Conservation (phyloP, 2,329 filamentous ascomycete species). For the Verruconis gallopava region DNA sequence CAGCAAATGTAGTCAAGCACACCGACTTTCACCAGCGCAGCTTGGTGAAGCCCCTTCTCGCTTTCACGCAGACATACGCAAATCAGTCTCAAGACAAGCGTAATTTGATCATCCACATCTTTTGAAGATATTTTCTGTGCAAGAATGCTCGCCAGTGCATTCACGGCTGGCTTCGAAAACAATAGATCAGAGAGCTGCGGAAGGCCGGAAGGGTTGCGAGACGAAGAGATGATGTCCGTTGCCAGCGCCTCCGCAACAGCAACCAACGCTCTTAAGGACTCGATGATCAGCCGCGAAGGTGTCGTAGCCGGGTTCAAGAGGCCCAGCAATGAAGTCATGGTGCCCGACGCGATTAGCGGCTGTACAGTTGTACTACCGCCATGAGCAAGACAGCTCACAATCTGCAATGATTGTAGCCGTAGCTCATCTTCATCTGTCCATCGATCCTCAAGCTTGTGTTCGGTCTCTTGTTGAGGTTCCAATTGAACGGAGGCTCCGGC, state of each 20-base stretch:
- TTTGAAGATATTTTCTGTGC: conserved; percentile 12
- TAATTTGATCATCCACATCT: conserved; percentile 48
- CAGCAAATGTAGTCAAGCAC: conserved; percentile 68
- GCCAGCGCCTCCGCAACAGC: conserved; percentile 50
- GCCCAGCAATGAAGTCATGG: conserved; percentile 50
- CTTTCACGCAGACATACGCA: background rate
- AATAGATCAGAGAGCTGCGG: conserved; percentile 29
- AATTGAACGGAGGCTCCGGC: background rate
- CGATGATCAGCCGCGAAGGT: conserved; percentile 53
- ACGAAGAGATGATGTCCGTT: conserved; percentile 5
- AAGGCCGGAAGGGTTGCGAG: conserved; percentile 3
- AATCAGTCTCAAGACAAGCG: conserved; percentile 48
- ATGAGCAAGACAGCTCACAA: conserved; percentile 74
- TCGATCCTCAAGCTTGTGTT: conserved; percentile 17
- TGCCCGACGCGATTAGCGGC: conserved; percentile 55
- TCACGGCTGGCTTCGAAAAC: conserved; percentile 49
- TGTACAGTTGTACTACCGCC: conserved; percentile 74
- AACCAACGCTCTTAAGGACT: conserved; percentile 61
- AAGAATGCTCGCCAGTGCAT: conserved; percentile 53
- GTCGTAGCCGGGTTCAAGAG: conserved; percentile 54
- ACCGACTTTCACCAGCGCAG: conserved; percentile 55
- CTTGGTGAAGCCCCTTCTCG: conserved; percentile 45
- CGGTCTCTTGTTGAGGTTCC: background rate
- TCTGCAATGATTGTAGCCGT: conserved; percentile 65
- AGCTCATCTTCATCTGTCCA: conserved; percentile 52